These are phyloP conservation scores for Diaporthe australafricana DNA, from an alignment of 2,329 filamentous ascomycete species.

Conservation along the genomic window DNA sequence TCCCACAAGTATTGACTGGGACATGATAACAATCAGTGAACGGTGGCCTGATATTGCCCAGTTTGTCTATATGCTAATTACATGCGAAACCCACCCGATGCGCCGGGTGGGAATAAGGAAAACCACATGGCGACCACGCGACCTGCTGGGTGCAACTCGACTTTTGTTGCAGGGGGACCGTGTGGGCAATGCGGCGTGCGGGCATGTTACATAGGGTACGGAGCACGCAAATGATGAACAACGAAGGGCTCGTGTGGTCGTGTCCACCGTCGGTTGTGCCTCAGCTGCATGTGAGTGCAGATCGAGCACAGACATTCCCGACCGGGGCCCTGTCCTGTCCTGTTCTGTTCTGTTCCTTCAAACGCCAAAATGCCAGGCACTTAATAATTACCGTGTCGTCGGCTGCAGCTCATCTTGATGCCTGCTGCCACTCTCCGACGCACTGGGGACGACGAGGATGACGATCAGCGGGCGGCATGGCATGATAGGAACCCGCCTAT, in stretches of 20 bases:
- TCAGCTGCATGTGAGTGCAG: slow-evolving; percentile 19
- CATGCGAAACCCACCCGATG: slow-evolving; percentile 11
- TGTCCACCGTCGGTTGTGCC: slow-evolving; percentile 8
- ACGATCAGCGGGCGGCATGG: slow-evolving; percentile 12
- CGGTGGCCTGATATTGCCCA: background rate
- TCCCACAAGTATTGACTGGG: background rate
- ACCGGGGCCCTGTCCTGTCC: background rate
- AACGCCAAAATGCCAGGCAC: background rate
- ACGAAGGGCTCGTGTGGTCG: background rate
- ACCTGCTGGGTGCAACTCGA: slow-evolving; percentile 16
- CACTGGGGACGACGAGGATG: slow-evolving; percentile 17
- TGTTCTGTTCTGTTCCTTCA: too few relatives aligned
- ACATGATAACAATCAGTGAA: background rate
- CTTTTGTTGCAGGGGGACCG: slow-evolving; percentile 22
- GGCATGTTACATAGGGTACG: slow-evolving; percentile 14
- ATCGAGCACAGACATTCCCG: slow-evolving; percentile 22
- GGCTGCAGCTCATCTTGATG: background rate
- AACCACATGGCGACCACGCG: slow-evolving; percentile 31
- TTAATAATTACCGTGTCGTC: background rate
- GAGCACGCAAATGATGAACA: slow-evolving; percentile 5
- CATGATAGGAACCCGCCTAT: background rate
- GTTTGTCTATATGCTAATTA: background rate
- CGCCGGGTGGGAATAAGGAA: background rate
- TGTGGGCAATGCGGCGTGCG: background rate
- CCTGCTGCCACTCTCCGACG: background rate